These are phyloP conservation scores for Rubia yunnanensis DNA, from an alignment of 257 asterid genomes.

Conservation along the genomic window DNA sequence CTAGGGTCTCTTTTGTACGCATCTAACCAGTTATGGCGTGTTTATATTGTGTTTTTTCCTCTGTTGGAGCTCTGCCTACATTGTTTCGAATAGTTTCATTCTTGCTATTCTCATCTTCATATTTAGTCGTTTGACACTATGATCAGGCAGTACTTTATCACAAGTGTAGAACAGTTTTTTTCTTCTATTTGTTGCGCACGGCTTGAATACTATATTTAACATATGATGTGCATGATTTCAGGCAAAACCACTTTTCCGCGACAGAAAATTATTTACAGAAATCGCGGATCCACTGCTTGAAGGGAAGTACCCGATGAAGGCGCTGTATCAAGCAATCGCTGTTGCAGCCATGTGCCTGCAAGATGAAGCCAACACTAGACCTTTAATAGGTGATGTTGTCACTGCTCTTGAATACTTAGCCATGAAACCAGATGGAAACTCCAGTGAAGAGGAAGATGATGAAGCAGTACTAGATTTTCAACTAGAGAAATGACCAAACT, in stretches of 20 bases:
- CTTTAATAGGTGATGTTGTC: constrained; percentile 34
- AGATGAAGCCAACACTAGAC: constrained; percentile 37
- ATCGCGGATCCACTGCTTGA: constrained; percentile 36
- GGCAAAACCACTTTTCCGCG: constrained; percentile 37
- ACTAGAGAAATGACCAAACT: background rate
- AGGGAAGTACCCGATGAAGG: constrained; percentile 26
- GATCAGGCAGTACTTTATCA: too few species aligned
- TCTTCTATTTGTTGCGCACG: background rate
- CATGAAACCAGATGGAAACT: constrained; percentile 8
- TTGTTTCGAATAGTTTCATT: too few species aligned
- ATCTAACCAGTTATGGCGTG: too few species aligned
- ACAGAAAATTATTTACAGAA: constrained; percentile 19
- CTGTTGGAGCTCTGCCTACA: too few species aligned
- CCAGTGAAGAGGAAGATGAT: constrained; percentile 10
- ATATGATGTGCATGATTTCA: constrained; percentile 5
- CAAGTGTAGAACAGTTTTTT: background rate
- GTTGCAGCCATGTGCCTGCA: constrained; percentile 45
- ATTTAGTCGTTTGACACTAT: too few species aligned
- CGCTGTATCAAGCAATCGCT: constrained; percentile 33
- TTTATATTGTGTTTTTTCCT: too few species aligned
- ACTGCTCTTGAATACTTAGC: constrained; percentile 41
- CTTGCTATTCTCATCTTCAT: too few species aligned
- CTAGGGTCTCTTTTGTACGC: too few species aligned
- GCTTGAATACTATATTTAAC: background rate
- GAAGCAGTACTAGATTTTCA: constrained; percentile 10